These are phyloP conservation scores for Chlorella sp. DNA, from an alignment of 139 green algal species.

Conservation along the genomic window DNA sequence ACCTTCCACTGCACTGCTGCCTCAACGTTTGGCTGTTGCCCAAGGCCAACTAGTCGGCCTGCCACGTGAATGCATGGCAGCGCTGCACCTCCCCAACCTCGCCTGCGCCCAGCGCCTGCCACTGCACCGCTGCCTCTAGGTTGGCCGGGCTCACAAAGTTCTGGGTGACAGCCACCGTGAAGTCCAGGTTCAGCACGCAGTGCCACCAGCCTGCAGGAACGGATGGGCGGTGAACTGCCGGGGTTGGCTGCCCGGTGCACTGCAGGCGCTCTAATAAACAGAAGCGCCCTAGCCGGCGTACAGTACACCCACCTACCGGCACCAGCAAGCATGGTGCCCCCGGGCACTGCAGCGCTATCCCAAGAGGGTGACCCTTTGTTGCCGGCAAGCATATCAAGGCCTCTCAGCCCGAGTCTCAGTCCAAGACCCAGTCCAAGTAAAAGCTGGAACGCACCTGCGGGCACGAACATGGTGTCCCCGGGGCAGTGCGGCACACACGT, in stretches of 20 bases:
- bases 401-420: no score
- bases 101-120: constrained; percentile 76
- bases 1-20: neutral
- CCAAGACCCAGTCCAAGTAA: no score
- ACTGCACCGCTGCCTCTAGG: constrained; percentile 26
- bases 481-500: constrained; percentile 74
- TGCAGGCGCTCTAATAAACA: no score
- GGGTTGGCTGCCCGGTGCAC: neutral
- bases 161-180: constrained; percentile 81
- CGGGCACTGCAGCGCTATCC: no score
- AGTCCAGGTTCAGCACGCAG: constrained; percentile 80
- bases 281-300: no score
- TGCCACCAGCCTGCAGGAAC: constrained; percentile 76
- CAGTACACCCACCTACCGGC: no score
- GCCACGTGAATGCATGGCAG: neutral
- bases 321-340: no score
- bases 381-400: no score
- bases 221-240: neutral
- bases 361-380: no score
- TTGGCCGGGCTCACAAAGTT: constrained; percentile 63
- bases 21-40: neutral
- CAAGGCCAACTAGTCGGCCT: neutral
- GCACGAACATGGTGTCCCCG: constrained; percentile 81
- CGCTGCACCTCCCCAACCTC: neutral
- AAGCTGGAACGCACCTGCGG: constrained; percentile 22